A percentile compares a stretch with the other conserved stretches of the same genome.
Evolutionary conservation across 2,329 filamentous ascomycete species (phyloP).

Genomic region (Macrophomina pseudophaseolina): DNA sequence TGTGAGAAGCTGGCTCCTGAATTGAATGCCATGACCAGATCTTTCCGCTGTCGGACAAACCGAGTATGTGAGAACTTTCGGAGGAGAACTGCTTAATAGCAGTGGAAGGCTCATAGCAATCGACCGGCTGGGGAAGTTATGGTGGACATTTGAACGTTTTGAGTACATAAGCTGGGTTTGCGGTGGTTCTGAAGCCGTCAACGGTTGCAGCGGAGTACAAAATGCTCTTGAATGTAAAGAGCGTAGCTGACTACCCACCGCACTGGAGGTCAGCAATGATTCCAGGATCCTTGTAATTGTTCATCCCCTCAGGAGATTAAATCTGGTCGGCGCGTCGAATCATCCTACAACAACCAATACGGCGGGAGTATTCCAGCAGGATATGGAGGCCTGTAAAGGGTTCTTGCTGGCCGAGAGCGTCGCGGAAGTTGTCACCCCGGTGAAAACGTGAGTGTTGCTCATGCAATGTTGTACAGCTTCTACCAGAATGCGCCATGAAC

Average conservation of each 20-base stretch:
- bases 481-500: constrained; percentile 58
- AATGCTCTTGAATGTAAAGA: constrained; percentile 56
- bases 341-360: background rate
- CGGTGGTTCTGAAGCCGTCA: constrained; percentile 6
- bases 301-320: constrained; percentile 49
- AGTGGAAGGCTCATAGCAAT: constrained; percentile 49
- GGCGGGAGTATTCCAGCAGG: constrained; percentile 2
- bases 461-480: constrained; percentile 59
- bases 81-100: constrained; percentile 59
- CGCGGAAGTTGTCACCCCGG: constrained; percentile 56
- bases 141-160: constrained; percentile 48
- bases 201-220: constrained; percentile 52
- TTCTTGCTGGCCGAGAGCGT: constrained; percentile 46
- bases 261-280: constrained; percentile 61
- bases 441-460: constrained; percentile 58
- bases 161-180: constrained; percentile 30
- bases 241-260: constrained; percentile 60
- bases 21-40: constrained; percentile 59
- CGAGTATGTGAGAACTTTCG: constrained; percentile 58
- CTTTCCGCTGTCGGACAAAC: constrained; percentile 56
- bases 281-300: constrained; percentile 49
- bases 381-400: constrained; percentile 19
- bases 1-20: constrained; percentile 48
- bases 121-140: constrained; percentile 40
- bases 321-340: background rate